Conservation (phyloP, 371 early-diverging fungal genomes). For the Lichtheimia ornata region DNA sequence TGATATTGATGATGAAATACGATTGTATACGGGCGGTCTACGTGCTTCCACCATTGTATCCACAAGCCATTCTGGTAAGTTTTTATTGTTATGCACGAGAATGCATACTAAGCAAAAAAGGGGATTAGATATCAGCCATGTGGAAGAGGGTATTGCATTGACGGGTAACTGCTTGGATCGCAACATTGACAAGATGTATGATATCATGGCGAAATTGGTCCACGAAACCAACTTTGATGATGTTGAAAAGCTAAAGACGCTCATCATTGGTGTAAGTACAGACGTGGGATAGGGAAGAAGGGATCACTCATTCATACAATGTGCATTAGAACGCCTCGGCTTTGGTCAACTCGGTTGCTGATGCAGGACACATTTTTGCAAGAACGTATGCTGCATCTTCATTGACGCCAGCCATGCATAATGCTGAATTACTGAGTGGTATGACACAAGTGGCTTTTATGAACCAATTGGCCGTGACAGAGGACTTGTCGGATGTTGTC, state of each 20-base stretch:
- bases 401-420: constrained; percentile 60
- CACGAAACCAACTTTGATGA: constrained; percentile 79
- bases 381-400: constrained; percentile 70
- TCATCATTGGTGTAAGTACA: constrained; percentile 68
- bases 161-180: constrained; percentile 73
- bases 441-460: constrained; percentile 83
- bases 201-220: constrained; percentile 68
- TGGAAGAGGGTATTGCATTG: constrained; percentile 61
- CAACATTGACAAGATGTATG: constrained; percentile 77
- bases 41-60: constrained; percentile 65
- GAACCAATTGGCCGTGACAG: constrained; percentile 62
- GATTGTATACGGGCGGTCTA: constrained; percentile 87
- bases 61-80: constrained; percentile 61
- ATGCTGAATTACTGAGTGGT: constrained; percentile 71
- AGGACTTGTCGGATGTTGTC: constrained; percentile 62
- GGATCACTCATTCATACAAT: not conserved
- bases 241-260: constrained; percentile 68
- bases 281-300: not conserved
- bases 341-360: constrained; percentile 80
- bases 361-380: constrained; percentile 86
- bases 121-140: constrained; percentile 46
- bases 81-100: not conserved
- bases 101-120: not conserved
- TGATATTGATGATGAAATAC: constrained; percentile 87
- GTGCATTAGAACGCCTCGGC: constrained; percentile 60